phyloP scores from a whole-genome alignment of 352 stramenopile genomes.

The Globisporangium orthogonon region DNA sequence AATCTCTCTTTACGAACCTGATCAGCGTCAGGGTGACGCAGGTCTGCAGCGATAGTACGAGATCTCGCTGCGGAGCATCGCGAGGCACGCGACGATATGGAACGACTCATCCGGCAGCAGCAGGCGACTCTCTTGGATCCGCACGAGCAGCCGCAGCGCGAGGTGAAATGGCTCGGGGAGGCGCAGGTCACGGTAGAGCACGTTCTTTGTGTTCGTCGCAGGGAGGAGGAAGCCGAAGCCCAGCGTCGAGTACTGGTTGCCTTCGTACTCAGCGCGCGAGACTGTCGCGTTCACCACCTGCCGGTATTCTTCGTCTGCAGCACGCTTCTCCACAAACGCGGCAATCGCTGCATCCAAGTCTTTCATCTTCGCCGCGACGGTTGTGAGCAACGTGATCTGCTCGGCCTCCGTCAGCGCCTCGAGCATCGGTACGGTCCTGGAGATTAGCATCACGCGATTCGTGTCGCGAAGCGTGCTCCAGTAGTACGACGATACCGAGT shows the following conservation, averaged over 20 bases:
- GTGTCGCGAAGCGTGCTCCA: constrained; percentile 24
- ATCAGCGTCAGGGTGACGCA: neutral
- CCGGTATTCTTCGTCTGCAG: constrained; percentile 24
- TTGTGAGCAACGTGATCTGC: constrained; percentile 23
- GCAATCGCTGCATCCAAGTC: constrained; percentile 21
- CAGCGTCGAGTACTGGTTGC: constrained; percentile 43
- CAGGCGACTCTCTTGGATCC: constrained; percentile 53
- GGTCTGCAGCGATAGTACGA: constrained; percentile 45
- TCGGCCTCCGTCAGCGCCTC: constrained; percentile 29
- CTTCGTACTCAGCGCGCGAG: constrained; percentile 34
- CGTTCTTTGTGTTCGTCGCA: constrained; percentile 48
- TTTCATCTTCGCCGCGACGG: constrained; percentile 17
- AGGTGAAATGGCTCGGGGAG: constrained; percentile 50
- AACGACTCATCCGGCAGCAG: constrained; percentile 40
- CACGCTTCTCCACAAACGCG: constrained; percentile 25
- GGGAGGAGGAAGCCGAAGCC: constrained; percentile 51
- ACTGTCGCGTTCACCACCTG: constrained; percentile 28
- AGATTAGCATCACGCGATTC: constrained; percentile 19
- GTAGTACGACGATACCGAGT: constrained; percentile 36
- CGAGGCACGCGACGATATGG: constrained; percentile 42
- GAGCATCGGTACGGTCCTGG: constrained; percentile 18
- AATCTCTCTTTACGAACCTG: neutral
- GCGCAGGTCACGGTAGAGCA: constrained; percentile 48
- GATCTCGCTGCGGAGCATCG: constrained; percentile 37
- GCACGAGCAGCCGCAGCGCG: constrained; percentile 36